phyloP scores from a whole-genome alignment of 331 rosid species.

The Spiraea crenata region DNA sequence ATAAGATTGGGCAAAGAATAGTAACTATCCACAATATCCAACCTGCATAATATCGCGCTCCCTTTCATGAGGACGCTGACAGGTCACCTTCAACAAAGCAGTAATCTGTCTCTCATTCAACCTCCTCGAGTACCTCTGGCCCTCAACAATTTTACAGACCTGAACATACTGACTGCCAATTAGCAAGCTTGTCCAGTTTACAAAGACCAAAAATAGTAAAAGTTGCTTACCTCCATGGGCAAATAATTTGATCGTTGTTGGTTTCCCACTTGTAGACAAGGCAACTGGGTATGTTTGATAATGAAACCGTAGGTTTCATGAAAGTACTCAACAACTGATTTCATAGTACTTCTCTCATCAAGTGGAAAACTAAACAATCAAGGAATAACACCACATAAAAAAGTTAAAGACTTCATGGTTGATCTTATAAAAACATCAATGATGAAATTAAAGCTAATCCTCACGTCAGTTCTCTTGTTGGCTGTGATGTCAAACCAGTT shows the following conservation, averaged over 20 bases:
- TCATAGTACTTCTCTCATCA: slow-evolving; percentile 85
- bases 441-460: slow-evolving; percentile 15
- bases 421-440: not conserved
- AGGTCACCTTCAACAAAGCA: slow-evolving; percentile 78
- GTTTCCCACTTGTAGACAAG: slow-evolving; percentile 94
- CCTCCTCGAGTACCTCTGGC: slow-evolving; percentile 85
- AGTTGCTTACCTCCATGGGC: slow-evolving; percentile 82
- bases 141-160: slow-evolving; percentile 98
- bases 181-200: slow-evolving; percentile 11
- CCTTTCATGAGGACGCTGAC: slow-evolving; percentile 91
- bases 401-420: not conserved
- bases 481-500: slow-evolving; percentile 84
- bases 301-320: slow-evolving; percentile 77
- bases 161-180: slow-evolving; percentile 29
- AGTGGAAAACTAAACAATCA: slow-evolving; percentile 73
- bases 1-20: not conserved
- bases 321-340: slow-evolving; percentile 90
- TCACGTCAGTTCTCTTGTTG: slow-evolving; percentile 88
- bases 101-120: slow-evolving; percentile 87
- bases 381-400: slow-evolving; percentile 19
- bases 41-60: slow-evolving; percentile 87
- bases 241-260: slow-evolving; percentile 85
- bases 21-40: not conserved
- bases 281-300: slow-evolving; percentile 88
- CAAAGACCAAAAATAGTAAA: not conserved